Base-by-base conservation (phyloP, 768 basidiomycete species). In the Leccinellum rugosiceps region DNA sequence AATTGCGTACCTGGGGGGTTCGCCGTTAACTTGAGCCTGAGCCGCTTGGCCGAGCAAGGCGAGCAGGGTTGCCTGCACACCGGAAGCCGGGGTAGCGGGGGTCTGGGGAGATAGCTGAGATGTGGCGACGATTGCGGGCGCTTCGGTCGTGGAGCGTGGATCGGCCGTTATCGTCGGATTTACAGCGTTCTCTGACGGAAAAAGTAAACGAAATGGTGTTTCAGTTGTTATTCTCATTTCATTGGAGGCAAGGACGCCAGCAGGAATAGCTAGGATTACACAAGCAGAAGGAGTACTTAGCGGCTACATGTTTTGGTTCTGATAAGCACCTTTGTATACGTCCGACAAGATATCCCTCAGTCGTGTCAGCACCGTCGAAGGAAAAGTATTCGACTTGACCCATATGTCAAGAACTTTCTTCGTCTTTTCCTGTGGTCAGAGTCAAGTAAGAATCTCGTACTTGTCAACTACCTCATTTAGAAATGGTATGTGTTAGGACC, bases 351-450 rank as follows among this genome's bases (percentile, higher is more conserved):
- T 76, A 72, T 85, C 82, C 74, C 80, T 77, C 72, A 97, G 79
- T 64, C 85, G 87, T 60, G 85, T 77, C 68, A 95, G 76, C 70
- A 90, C 84, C 65, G 80, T 70, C 66, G 85, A 70, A 57, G 94
- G 88, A 77, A 99, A 99, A 50, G 96, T 96, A 74, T 80, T 84
- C 57, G 86, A 84, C 74, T 95, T 96, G 67, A 81, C 82, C 96
- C 96, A 99, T 68, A 99, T 98, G 76, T 98, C 97, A 74, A 96
- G 84, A 68, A 99, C 86, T 75, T 98, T 98, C 80, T 89, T 88
- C 47, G 91, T 83, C 78, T 99, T 99, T 79, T 97, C 96, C 95
- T 98, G 80, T 74, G 70, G 58, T 69, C 59, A 61, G 59, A 75
- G 65, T 68, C 68, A 67, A 62, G 68, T 72, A 71, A 73, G 65